Evolutionary conservation across 306 rosid genomes (phyloP).

Genomic region (Fragaria iinumae): DNA sequence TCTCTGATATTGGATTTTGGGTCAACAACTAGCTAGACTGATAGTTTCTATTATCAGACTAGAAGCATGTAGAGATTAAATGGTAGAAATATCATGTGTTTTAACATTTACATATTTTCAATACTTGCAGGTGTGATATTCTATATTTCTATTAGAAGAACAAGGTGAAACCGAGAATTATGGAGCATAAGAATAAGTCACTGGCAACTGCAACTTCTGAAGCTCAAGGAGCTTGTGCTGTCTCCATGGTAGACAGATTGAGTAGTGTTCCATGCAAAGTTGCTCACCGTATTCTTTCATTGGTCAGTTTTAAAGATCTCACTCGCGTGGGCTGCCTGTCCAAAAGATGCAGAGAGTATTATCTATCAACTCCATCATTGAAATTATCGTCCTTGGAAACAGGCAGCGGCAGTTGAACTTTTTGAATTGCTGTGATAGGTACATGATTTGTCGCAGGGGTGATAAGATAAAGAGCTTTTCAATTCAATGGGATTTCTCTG

Average conservation of each 20-base stretch:
- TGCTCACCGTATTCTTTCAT: conserved; percentile 1
- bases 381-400: background rate
- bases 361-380: background rate
- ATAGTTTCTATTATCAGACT: background rate
- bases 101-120: background rate
- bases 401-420: background rate
- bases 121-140: background rate
- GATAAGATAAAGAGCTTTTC: background rate
- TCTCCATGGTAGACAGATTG: background rate
- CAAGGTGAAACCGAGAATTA: background rate
- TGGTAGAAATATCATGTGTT: background rate
- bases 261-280: background rate
- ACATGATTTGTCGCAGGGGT: background rate
- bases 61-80: background rate
- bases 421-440: background rate
- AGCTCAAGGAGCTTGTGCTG: background rate
- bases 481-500: background rate
- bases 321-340: background rate
- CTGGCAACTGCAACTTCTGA: background rate
- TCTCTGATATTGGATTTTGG: background rate
- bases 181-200: background rate
- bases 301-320: background rate
- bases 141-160: background rate
- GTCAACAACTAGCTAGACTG: too few relatives aligned
- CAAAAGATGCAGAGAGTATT: background rate